These are phyloP conservation scores for Hymenoscyphus scutula DNA, from an alignment of 2,329 filamentous ascomycete genomes.

Conservation along the genomic window DNA sequence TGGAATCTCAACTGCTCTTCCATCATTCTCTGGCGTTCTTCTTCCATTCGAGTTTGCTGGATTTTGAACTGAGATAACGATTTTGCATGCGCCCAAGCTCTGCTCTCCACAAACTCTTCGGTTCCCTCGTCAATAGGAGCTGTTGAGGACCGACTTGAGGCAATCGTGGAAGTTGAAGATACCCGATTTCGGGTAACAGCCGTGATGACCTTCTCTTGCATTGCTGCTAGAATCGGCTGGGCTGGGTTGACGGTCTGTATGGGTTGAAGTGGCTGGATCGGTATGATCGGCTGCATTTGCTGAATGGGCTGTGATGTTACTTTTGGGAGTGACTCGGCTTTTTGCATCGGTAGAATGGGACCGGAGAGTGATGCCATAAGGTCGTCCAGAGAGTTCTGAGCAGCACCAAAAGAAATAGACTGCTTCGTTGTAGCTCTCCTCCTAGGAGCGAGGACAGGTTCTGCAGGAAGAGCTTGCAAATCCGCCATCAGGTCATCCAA, in stretches of 20 bases:
- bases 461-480: slow-evolving; percentile 11
- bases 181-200: background rate
- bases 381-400: slow-evolving; percentile 7
- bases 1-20: slow-evolving; percentile 17
- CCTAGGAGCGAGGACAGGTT: slow-evolving; percentile 11
- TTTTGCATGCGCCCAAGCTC: slow-evolving; percentile 10
- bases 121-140: slow-evolving; percentile 5
- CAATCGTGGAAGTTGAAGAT: background rate
- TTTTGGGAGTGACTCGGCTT: background rate
- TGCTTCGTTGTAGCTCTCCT: slow-evolving; percentile 11
- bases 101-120: slow-evolving; percentile 8
- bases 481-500: slow-evolving; percentile 17
- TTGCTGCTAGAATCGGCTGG: background rate
- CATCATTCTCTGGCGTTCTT: slow-evolving; percentile 18
- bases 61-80: slow-evolving; percentile 12
- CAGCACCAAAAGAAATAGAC: slow-evolving; percentile 1
- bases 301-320: background rate
- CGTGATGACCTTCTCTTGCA: background rate
- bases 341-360: background rate
- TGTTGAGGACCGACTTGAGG: background rate
- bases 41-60: slow-evolving; percentile 22
- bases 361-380: slow-evolving; percentile 5
- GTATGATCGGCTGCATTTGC: no score
- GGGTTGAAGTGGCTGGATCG: no score
- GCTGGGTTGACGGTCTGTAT: no score